Evolutionary conservation across 2,329 filamentous ascomycete species (phyloP), one percentile per base, ranked within the genome.

Genomic region (Parastagonospora avenae): DNA sequence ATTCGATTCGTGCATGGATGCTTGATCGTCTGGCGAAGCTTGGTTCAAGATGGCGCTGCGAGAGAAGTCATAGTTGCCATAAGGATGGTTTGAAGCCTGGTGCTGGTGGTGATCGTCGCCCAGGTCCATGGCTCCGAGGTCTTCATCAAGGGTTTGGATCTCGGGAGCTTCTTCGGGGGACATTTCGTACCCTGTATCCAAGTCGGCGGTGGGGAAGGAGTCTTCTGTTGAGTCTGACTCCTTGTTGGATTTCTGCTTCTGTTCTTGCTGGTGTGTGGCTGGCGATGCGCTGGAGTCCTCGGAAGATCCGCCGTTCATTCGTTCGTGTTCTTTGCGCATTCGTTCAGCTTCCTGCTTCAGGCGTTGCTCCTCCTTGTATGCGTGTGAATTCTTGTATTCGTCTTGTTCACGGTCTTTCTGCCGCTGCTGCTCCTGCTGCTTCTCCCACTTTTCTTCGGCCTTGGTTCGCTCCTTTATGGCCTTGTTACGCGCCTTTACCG

Each of bases 401-500:
- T 58, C 15, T 54, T 63, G 8, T 71, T 66, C 48, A 66, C 69
- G 50, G 60, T 57, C 30, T 47, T 55, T 37, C 50, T 61, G 38
- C 54, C 63, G 41, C 61, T 59, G 51, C n/a, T 75, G 68, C 37
- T 61, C 51, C 8, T 62, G 63, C 11, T 76, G 68, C 50, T 73
- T 73, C 42, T 75, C 70, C 51, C 65, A 68, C 35, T 73, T 76
- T 57, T 80, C 80, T 62, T 80, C 67, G 1, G 86, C 72, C 66
- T 88, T 88, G 31, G 82, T 77, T 6, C 85, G 81, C 50, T 88
- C 85, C 41, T 81, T 82, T 66, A 91, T 77, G 8, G 82, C 81
- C 60, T 83, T 88, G 33, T 86, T 82, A 31, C 85, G 85, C 52
- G 86, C 81, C 70, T 89, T 90, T 53, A 89, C 71, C 9, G 85